A percentile compares a stretch with the other conserved stretches of the same genome.
Conservation (phyloP, 1,139 yeast genomes). For the Pichia sp. region DNA sequence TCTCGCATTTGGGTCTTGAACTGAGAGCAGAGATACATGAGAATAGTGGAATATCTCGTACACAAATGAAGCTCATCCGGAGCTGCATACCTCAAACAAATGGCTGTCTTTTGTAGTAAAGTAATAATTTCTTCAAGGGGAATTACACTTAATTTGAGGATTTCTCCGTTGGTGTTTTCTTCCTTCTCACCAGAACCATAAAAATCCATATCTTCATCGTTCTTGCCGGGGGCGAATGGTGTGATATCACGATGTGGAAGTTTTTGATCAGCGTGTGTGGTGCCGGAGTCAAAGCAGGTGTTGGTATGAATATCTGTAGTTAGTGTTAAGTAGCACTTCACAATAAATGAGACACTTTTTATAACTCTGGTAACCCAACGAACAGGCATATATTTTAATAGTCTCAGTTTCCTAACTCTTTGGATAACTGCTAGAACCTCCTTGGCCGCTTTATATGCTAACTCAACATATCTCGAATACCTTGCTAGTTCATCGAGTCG, state of each 20-base stretch:
- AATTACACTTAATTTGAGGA: slow-evolving; percentile 58
- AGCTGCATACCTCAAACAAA: slow-evolving; percentile 72
- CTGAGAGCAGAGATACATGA: slow-evolving; percentile 74
- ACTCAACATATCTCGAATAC: slow-evolving; percentile 72
- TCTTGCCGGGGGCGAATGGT: neutral
- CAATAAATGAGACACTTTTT: slow-evolving; percentile 87
- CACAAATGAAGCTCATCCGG: slow-evolving; percentile 88
- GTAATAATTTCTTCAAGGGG: slow-evolving; percentile 67
- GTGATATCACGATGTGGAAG: slow-evolving; percentile 3
- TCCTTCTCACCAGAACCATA: neutral
- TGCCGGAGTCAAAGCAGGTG: neutral
- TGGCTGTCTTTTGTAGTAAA: slow-evolving; percentile 68
- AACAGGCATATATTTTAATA: slow-evolving; percentile 78
- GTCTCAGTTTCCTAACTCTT: slow-evolving; percentile 59
- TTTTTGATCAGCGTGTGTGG: neutral
- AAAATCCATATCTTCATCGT: neutral
- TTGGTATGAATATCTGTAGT: slow-evolving; percentile 39
- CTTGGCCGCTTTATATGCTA: slow-evolving; percentile 81
- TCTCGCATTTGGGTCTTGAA: slow-evolving; percentile 43
- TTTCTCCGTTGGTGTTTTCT: slow-evolving; percentile 32
- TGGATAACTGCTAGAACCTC: slow-evolving; percentile 71
- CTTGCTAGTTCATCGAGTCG: slow-evolving; percentile 67
- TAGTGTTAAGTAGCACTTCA: slow-evolving; percentile 72
- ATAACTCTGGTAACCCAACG: slow-evolving; percentile 86
- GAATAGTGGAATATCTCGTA: slow-evolving; percentile 72